A percentile compares a stretch with the other conserved stretches of the same genome.
These are phyloP conservation scores for Sphagnum fallax DNA, from an alignment of 228 moss, liverwort and hornwort genomes.

Conservation along the genomic window DNA sequence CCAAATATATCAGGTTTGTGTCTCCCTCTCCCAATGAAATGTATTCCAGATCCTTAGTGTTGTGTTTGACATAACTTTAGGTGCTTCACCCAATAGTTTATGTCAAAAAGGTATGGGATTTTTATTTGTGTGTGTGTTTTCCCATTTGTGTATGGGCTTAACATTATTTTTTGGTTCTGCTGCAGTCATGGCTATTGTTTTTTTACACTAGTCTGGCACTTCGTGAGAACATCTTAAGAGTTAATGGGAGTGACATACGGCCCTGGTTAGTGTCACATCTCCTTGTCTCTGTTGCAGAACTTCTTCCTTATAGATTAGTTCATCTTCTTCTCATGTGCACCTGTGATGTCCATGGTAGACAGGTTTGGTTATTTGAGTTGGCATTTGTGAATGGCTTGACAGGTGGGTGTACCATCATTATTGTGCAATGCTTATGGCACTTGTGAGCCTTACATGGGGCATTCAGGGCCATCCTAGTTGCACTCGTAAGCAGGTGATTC, in stretches of 20 bases:
- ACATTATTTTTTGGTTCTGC: conserved; percentile 5
- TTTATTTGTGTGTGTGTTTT: not conserved
- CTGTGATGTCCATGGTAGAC: not conserved
- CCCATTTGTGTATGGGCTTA: not conserved
- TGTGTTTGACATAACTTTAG: too few relatives aligned
- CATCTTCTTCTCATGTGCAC: not conserved
- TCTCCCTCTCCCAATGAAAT: not conserved
- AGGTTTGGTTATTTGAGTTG: not conserved
- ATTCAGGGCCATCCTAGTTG: conserved; percentile 89
- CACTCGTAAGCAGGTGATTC: conserved; percentile 68
- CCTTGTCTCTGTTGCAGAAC: too few relatives aligned
- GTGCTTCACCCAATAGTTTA: not conserved
- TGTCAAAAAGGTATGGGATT: too few relatives aligned
- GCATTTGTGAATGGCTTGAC: conserved; percentile 1
- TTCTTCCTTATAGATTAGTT: too few relatives aligned
- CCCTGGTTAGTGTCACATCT: conserved; percentile 53
- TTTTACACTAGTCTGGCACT: conserved; percentile 95
- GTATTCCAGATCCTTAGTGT: not conserved
- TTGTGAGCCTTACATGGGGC: conserved; percentile 95
- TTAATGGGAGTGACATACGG: conserved; percentile 95
- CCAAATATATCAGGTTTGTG: conserved; percentile 77
- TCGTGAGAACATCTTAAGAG: conserved; percentile 97
- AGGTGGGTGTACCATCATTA: conserved; percentile 99
- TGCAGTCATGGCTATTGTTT: conserved; percentile 94
- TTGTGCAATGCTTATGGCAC: conserved; percentile 92